These are phyloP conservation scores for Coemansia sp. DNA, from an alignment of 192 early-diverging fungal species.

Conservation along the genomic window DNA sequence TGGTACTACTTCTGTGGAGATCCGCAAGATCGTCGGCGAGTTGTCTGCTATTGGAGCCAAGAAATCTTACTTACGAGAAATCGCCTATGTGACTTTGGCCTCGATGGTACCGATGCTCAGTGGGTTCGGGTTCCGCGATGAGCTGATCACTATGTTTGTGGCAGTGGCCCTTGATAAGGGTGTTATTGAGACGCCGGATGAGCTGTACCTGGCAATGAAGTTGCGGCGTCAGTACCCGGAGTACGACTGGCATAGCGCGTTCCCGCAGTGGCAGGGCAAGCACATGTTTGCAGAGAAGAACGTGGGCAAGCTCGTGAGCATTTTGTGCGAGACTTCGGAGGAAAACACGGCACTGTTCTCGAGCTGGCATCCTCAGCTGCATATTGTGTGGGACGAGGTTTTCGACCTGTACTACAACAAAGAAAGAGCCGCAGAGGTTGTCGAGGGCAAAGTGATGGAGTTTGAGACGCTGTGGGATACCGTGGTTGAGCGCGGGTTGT, in stretches of 20 bases:
- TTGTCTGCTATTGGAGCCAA: constrained; percentile 69
- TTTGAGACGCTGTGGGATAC: constrained; percentile 82
- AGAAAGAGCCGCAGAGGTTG: constrained; percentile 32
- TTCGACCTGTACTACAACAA: constrained; percentile 62
- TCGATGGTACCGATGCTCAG: constrained; percentile 47
- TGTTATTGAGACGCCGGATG: constrained; percentile 50
- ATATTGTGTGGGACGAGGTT: constrained; percentile 78
- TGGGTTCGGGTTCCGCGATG: constrained; percentile 18
- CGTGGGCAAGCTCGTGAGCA: constrained; percentile 21
- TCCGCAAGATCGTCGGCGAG: constrained; percentile 67
- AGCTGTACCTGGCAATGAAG: constrained; percentile 47
- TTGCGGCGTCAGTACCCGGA: constrained; percentile 37
- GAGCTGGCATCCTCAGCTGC: constrained; percentile 78
- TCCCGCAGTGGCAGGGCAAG: constrained; percentile 50
- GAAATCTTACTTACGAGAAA: constrained; percentile 83
- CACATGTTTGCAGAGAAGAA: constrained; percentile 45
- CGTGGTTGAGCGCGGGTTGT: constrained; percentile 77
- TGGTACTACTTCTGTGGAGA: constrained; percentile 69
- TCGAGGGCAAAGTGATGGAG: constrained; percentile 44
- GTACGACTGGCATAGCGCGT: constrained; percentile 47
- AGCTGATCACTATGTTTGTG: constrained; percentile 48
- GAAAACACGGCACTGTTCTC: constrained; percentile 48
- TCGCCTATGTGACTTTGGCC: constrained; percentile 70
- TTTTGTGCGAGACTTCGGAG: constrained; percentile 50
- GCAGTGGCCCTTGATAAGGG: constrained; percentile 50